Evolutionary conservation across 352 stramenopile genomes (phyloP).

Genomic region (Pythium aquatile): DNA sequence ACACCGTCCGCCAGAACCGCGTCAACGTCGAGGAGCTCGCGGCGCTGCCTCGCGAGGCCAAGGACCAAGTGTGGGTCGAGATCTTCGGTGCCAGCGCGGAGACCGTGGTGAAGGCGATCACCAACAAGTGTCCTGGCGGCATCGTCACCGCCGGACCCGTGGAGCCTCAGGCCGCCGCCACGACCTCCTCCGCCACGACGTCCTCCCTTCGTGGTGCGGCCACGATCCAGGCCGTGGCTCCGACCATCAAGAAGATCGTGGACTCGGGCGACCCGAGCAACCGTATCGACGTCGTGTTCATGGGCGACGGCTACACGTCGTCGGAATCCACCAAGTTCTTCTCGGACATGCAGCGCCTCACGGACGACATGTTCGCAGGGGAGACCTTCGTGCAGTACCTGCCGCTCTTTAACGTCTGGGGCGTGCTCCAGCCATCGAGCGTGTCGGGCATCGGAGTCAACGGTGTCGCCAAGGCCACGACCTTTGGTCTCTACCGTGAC

Average conservation of each 20-base stretch:
- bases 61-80: slow-evolving; percentile 15
- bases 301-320: slow-evolving; percentile 42
- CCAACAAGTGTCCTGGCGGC: not conserved
- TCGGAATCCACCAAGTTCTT: slow-evolving; percentile 31
- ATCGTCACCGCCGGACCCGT: not conserved
- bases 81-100: slow-evolving; percentile 20
- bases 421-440: slow-evolving; percentile 5
- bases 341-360: slow-evolving; percentile 37
- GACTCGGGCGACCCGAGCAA: slow-evolving; percentile 37
- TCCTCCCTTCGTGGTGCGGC: not conserved
- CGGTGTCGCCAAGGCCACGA: slow-evolving; percentile 1
- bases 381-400: slow-evolving; percentile 20
- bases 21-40: slow-evolving; percentile 9
- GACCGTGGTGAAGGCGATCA: slow-evolving; percentile 1
- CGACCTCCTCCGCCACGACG: not conserved
- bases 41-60: not conserved
- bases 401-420: slow-evolving; percentile 21
- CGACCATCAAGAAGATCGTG: slow-evolving; percentile 30
- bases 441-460: slow-evolving; percentile 14
- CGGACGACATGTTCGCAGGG: slow-evolving; percentile 37
- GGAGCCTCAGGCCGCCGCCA: not conserved
- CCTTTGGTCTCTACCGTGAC: slow-evolving; percentile 17
- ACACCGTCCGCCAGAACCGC: slow-evolving; percentile 22
- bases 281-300: slow-evolving; percentile 47
- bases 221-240: not conserved